Conservation (phyloP, 2,329 filamentous ascomycete genomes). For the Biscogniauxia mediterranea region DNA sequence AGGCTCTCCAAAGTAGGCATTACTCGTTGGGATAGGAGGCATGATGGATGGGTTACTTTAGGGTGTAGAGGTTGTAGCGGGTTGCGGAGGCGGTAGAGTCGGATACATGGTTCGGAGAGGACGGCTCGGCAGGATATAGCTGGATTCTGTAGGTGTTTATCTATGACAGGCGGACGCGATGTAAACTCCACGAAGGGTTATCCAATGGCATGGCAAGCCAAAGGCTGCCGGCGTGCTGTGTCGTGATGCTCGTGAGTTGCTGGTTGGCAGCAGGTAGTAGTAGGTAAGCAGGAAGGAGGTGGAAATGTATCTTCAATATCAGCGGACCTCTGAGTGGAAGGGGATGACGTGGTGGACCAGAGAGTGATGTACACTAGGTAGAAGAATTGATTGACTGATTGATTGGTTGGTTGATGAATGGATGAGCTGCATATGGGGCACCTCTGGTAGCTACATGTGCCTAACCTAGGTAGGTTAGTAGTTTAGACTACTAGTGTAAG, state of each 20-base stretch:
- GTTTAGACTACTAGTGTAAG: neutral
- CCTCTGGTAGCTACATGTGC: too few relatives aligned
- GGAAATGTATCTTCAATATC: neutral
- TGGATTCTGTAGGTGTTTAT: neutral
- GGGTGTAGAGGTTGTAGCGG: neutral
- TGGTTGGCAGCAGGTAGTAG: neutral
- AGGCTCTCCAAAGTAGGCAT: slow-evolving; percentile 20
- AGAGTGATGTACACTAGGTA: slow-evolving; percentile 1
- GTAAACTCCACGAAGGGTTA: neutral
- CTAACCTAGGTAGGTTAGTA: too few relatives aligned
- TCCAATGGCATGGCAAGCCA: neutral
- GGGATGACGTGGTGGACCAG: neutral
- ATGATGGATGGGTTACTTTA: slow-evolving; percentile 17
- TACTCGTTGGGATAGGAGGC: slow-evolving; percentile 15
- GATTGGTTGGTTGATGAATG: slow-evolving; percentile 6
- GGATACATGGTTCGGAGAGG: neutral
- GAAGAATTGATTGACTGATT: slow-evolving; percentile 8
- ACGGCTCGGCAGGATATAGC: neutral
- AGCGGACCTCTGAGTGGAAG: neutral
- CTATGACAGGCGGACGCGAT: neutral
- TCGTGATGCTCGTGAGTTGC: neutral
- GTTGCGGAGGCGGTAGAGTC: neutral
- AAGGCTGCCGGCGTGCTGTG: neutral
- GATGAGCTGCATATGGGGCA: neutral
- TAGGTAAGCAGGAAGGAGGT: neutral